These are phyloP conservation scores for Escallonia herrerae DNA, from an alignment of 129 eudicot genomes.

Conservation along the genomic window DNA sequence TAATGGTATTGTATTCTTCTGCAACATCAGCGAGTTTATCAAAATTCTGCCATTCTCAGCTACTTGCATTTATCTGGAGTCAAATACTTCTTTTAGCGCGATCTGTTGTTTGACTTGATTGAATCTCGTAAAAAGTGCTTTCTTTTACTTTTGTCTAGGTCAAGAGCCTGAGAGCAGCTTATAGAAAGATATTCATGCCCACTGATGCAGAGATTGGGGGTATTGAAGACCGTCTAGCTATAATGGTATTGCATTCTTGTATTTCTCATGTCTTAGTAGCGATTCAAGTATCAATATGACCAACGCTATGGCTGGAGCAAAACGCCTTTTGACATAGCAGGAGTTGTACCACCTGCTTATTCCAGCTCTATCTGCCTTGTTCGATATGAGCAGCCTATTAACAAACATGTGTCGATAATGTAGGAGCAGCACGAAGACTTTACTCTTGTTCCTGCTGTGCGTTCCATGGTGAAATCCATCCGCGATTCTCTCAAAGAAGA, in stretches of 20 bases:
- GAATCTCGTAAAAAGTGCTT: conserved; percentile 4
- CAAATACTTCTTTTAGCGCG: too few relatives aligned
- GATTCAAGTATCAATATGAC: too few relatives aligned
- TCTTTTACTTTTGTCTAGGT: conserved; percentile 30
- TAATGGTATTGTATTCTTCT: not conserved
- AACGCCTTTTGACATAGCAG: too few relatives aligned
- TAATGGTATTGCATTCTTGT: conserved; percentile 54
- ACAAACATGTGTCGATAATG: not conserved
- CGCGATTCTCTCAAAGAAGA: conserved; percentile 71
- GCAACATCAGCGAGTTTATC: not conserved
- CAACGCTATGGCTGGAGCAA: too few relatives aligned
- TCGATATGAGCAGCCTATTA: not conserved
- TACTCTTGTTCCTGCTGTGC: conserved; percentile 57
- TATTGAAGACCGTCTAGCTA: conserved; percentile 67
- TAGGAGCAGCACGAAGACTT: conserved; percentile 74
- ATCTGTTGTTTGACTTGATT: not conserved
- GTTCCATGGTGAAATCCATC: conserved; percentile 68
- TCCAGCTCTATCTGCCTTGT: too few relatives aligned
- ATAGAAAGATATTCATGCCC: conserved; percentile 86
- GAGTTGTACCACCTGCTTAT: too few relatives aligned
- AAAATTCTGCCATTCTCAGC: too few relatives aligned
- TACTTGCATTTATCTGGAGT: too few relatives aligned
- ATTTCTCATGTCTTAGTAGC: conserved; percentile 1
- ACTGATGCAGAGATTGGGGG: conserved; percentile 36
- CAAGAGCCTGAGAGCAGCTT: conserved; percentile 82